These are phyloP conservation scores for Diaporthe destruens DNA, from an alignment of 2,329 filamentous ascomycete genomes.

Conservation along the genomic window DNA sequence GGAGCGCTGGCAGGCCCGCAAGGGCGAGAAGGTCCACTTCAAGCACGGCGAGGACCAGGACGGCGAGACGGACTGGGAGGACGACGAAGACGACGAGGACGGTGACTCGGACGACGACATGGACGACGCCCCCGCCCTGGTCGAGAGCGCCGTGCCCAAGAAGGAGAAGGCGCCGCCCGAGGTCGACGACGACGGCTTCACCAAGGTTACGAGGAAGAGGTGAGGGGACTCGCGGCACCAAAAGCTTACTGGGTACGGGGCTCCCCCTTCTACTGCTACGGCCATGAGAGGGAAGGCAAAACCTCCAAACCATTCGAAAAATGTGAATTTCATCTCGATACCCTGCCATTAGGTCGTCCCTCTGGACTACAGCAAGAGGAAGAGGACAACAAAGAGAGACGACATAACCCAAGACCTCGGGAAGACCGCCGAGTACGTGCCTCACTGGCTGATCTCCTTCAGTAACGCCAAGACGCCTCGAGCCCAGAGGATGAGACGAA, in stretches of 20 bases:
- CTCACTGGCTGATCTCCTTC: conserved; percentile 24
- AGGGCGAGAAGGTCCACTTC: conserved; percentile 70
- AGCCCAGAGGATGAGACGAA: conserved; percentile 11
- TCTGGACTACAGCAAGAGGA: conserved; percentile 10
- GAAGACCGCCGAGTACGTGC: conserved; percentile 14
- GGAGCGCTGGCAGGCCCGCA: conserved; percentile 71
- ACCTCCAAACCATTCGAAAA: conserved; percentile 6
- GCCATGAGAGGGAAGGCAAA: background rate
- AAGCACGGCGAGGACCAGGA: conserved; percentile 67
- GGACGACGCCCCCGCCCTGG: conserved; percentile 75
- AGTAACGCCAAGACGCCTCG: conserved; percentile 29
- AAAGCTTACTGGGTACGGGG: background rate
- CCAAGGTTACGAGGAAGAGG: conserved; percentile 79
- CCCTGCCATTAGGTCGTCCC: conserved; percentile 27
- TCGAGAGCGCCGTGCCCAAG: conserved; percentile 55
- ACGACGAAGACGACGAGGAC: conserved; percentile 65
- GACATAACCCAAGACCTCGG: conserved; percentile 11
- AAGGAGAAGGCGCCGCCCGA: conserved; percentile 77
- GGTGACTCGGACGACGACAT: conserved; percentile 71
- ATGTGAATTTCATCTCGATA: conserved; percentile 28
- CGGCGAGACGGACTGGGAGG: conserved; percentile 71
- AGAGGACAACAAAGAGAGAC: conserved; percentile 4
- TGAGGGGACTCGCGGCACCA: conserved; percentile 48
- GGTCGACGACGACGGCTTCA: conserved; percentile 86
- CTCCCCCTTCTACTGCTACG: background rate